Evolutionary conservation across 768 basidiomycete genomes (phyloP), one percentile per base, ranked within the genome.

Genomic region (Lyophyllum atratum): DNA sequence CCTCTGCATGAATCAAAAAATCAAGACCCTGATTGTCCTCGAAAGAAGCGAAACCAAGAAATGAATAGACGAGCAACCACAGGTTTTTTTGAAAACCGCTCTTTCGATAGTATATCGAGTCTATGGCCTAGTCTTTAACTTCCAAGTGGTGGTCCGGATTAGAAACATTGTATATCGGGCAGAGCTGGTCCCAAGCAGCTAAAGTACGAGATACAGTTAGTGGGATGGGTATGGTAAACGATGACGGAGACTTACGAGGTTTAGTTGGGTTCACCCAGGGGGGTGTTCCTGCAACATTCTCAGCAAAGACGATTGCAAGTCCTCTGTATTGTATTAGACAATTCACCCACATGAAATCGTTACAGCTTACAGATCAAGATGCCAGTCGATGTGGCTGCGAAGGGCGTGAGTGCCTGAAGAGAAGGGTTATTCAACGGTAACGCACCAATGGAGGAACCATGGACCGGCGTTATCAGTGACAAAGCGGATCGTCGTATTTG

Each of bases 311-410:
- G 39, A 40, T 19, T 15, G 39, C 39, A 10, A 40, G 39, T 19
- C 39, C 39, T 5, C 39, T 40, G 15, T 19, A 4, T n/a, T 5
- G 17, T 4, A 40, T n/a, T 10, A n/a, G n/a, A 19, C 5, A 4
- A 19, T 19, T 5, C n/a, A 40, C n/a, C n/a, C n/a, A n/a, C 4
- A 15, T 10, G 34, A 19, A 46, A 46, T 29, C 19, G 12, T 29
- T 49, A 17, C 2, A 25, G 62, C 72, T 51, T 60, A 72, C 73
- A 64, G 60, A 55, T 77, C 72, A 34, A 80, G 65, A 65, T 81
- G 78, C 77, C 79, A 80, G 55, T 79, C 74, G 57, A 76, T 76
- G 61, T 74, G 75, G 55, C 70, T 70, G 24, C 19, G n/a, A 46
- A 45, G 26, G 19, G 12, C 17, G 19, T 40, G 39, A 40, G 39